These are phyloP conservation scores for Pestalotiopsis sp. DNA, from an alignment of 2,329 filamentous ascomycete species.

Conservation along the genomic window DNA sequence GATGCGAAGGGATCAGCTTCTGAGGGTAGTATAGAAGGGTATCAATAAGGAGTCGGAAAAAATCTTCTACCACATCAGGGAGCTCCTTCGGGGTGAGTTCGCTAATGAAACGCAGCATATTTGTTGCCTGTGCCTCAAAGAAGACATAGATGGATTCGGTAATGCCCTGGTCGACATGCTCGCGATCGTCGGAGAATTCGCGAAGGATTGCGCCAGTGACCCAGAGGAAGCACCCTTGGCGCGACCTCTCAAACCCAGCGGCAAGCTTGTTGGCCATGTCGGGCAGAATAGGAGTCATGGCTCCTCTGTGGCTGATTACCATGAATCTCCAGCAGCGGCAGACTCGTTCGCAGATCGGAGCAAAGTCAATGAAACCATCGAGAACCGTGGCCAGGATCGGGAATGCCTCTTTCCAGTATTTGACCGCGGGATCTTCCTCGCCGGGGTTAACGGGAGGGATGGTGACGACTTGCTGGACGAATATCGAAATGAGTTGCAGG, in stretches of 20 bases:
- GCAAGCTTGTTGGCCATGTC: constrained; percentile 88
- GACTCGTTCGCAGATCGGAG: constrained; percentile 89
- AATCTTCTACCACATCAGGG: constrained; percentile 89
- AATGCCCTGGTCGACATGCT: constrained; percentile 80
- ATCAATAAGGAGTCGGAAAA: constrained; percentile 91
- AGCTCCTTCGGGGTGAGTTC: constrained; percentile 76
- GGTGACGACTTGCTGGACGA: constrained; percentile 71
- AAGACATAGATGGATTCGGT: constrained; percentile 90
- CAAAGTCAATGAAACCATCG: constrained; percentile 83
- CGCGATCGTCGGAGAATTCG: constrained; percentile 90
- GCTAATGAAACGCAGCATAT: constrained; percentile 86
- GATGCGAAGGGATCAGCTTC: constrained; percentile 76
- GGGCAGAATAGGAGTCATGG: constrained; percentile 82
- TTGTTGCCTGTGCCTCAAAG: constrained; percentile 90
- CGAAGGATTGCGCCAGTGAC: constrained; percentile 92
- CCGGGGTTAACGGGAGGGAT: constrained; percentile 73
- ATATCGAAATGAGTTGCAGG: constrained; percentile 88
- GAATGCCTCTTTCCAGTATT: constrained; percentile 95
- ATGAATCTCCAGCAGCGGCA: constrained; percentile 97
- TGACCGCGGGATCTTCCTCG: constrained; percentile 86
- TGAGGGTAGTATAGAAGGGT: constrained; percentile 91
- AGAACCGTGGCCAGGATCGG: constrained; percentile 84
- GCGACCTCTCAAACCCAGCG: constrained; percentile 79
- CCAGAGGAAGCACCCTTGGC: constrained; percentile 98
- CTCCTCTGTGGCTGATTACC: constrained; percentile 92